phyloP scores from a whole-genome alignment of 1,284 basidiomycete genomes.

The Porodaedalea pini region DNA sequence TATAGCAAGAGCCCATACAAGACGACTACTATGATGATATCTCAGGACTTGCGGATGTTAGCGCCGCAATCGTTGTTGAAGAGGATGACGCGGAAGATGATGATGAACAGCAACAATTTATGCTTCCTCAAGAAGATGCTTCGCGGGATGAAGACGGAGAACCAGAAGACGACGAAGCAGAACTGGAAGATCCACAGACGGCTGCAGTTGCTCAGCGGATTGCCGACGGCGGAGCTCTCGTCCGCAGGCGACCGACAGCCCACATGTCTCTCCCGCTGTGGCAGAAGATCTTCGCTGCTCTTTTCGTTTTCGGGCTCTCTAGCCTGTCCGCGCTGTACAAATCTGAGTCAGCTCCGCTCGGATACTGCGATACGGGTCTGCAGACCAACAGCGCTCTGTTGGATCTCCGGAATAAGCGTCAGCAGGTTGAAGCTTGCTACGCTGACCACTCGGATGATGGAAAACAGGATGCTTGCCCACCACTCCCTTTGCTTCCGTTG shows the following conservation, averaged over 20 bases:
- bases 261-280: constrained; percentile 25
- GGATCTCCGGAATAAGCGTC: constrained; percentile 40
- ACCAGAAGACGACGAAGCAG: constrained; percentile 22
- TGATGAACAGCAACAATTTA: constrained; percentile 9
- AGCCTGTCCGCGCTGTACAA: constrained; percentile 54
- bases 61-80: constrained; percentile 25
- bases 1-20: constrained; percentile 20
- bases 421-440: constrained; percentile 58
- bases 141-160: constrained; percentile 25
- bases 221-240: constrained; percentile 31
- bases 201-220: constrained; percentile 37
- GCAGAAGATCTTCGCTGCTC: constrained; percentile 37
- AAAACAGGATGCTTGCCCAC: constrained; percentile 46
- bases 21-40: constrained; percentile 24
- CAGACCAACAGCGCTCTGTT: constrained; percentile 62
- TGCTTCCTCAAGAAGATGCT: constrained; percentile 1
- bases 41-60: constrained; percentile 23
- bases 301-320: constrained; percentile 38
- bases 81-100: constrained; percentile 23
- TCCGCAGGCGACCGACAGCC: constrained; percentile 22
- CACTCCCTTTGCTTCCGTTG: constrained; percentile 51
- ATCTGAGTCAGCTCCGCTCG: constrained; percentile 65
- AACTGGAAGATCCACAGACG: constrained; percentile 21
- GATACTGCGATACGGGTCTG: constrained; percentile 75
- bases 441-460: constrained; percentile 31